Percentiles rank a stretch among this genome's conserved stretches.
phyloP scores from a whole-genome alignment of 257 asterid species.

The Marsdenia floribunda region DNA sequence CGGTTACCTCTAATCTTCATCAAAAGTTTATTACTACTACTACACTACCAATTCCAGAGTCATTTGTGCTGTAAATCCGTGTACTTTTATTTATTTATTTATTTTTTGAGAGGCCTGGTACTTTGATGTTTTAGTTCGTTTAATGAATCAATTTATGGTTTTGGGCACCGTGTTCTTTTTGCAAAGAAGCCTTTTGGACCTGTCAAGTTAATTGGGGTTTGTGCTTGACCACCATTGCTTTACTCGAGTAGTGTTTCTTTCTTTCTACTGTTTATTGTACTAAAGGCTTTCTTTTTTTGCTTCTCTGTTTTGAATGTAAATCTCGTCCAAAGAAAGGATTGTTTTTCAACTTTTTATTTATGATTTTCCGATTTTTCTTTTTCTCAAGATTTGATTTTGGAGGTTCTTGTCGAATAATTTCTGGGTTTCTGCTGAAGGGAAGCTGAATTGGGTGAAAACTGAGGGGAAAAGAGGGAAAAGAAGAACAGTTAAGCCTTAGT shows the following conservation, averaged over 20 bases:
- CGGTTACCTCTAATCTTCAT: conserved; percentile 14
- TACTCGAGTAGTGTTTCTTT: conserved; percentile 16
- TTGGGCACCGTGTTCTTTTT: conserved; percentile 29
- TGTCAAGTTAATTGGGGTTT: conserved; percentile 31
- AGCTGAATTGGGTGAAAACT: conserved; percentile 9
- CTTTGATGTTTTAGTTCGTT: conserved; percentile 11
- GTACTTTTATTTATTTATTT: not conserved
- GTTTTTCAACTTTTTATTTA: conserved; percentile 13
- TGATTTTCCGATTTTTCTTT: conserved; percentile 6
- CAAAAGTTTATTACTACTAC: conserved; percentile 11
- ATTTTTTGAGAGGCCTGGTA: not conserved
- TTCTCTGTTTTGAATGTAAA: conserved; percentile 2
- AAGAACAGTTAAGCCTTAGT: not conserved
- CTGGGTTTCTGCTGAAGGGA: conserved; percentile 15
- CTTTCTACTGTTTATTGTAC: not conserved
- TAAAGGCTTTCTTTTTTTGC: conserved; percentile 12
- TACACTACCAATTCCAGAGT: not conserved
- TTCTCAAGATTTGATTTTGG: conserved; percentile 22
- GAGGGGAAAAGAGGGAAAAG: conserved; percentile 1
- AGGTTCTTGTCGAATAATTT: conserved; percentile 14
- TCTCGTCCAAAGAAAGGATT: conserved; percentile 1
- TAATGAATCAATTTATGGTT: conserved; percentile 16
- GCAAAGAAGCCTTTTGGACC: conserved; percentile 37
- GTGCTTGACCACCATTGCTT: conserved; percentile 45
- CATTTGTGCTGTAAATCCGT: not conserved